phyloP scores from a whole-genome alignment of 441 rosid genomes.

The Adansonia rubrostipa region DNA sequence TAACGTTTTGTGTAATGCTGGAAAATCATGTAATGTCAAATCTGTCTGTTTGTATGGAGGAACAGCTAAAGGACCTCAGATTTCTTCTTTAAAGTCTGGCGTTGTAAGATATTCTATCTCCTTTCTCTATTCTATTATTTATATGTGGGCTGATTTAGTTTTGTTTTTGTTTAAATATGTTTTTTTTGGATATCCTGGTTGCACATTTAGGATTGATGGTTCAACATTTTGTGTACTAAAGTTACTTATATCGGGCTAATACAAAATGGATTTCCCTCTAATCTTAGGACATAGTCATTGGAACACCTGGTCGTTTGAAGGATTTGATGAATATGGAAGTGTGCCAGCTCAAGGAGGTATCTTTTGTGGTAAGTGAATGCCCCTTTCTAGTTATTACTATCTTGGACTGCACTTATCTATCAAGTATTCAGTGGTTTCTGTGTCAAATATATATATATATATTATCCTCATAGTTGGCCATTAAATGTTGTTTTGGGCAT shows the following conservation, averaged over 20 bases:
- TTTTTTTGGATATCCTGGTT: background rate
- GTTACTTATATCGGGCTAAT: conserved; percentile 12
- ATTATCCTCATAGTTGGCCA: background rate
- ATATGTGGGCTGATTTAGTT: conserved; percentile 6
- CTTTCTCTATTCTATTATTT: conserved; percentile 5
- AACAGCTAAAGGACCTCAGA: conserved; percentile 84
- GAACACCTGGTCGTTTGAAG: conserved; percentile 93
- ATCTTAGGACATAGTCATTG: conserved; percentile 78
- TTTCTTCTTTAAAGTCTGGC: conserved; percentile 68
- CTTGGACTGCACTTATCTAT: background rate
- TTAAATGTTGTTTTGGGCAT: background rate
- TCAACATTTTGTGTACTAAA: background rate
- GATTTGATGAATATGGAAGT: conserved; percentile 80
- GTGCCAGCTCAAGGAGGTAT: conserved; percentile 71
- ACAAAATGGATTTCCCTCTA: conserved; percentile 17
- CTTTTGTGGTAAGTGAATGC: conserved; percentile 81
- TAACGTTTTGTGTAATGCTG: conserved; percentile 78
- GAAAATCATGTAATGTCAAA: conserved; percentile 68
- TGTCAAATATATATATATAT: background rate
- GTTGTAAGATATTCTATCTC: conserved; percentile 54
- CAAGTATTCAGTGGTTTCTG: background rate
- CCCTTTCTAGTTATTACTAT: background rate
- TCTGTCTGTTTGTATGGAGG: conserved; percentile 94
- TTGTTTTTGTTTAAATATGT: background rate
- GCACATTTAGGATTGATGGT: background rate